phyloP scores from a whole-genome alignment of 2,329 filamentous ascomycete species.

The Penicillium sp. region DNA sequence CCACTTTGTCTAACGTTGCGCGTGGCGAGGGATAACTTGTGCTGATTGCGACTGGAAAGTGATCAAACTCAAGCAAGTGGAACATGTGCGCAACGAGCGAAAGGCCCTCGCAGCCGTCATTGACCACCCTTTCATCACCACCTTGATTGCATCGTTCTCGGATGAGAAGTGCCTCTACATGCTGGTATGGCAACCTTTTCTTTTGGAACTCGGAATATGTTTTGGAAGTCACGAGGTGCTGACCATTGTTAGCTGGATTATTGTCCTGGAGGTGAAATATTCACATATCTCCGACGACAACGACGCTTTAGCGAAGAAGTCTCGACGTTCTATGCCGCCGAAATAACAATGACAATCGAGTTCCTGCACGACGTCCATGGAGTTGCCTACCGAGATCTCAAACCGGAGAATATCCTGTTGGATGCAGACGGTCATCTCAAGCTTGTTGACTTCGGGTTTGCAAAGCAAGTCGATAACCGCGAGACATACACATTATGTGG shows the following conservation, averaged over 20 bases:
- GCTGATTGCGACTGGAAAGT: slow-evolving; percentile 32
- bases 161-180: slow-evolving; percentile 59
- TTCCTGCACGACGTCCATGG: slow-evolving; percentile 63
- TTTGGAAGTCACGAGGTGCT: slow-evolving; percentile 11
- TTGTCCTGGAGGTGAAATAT: slow-evolving; percentile 66
- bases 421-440: slow-evolving; percentile 65
- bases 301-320: slow-evolving; percentile 62
- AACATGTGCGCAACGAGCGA: slow-evolving; percentile 66
- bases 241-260: slow-evolving; percentile 55
- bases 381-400: slow-evolving; percentile 65
- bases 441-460: slow-evolving; percentile 66
- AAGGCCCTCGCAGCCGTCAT: slow-evolving; percentile 61
- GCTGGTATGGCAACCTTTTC: slow-evolving; percentile 40
- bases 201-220: neutral
- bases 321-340: slow-evolving; percentile 64
- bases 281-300: slow-evolving; percentile 62
- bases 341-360: slow-evolving; percentile 64
- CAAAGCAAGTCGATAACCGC: slow-evolving; percentile 57
- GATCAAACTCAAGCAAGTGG: slow-evolving; percentile 64
- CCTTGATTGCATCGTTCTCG: slow-evolving; percentile 63
- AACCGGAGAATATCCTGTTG: slow-evolving; percentile 66
- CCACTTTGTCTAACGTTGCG: slow-evolving; percentile 2
- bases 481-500: slow-evolving; percentile 67
- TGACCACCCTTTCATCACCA: slow-evolving; percentile 66
- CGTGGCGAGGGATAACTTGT: slow-evolving; percentile 7